These are phyloP conservation scores for Rhexocercosporidium sp. DNA, from an alignment of 2,329 filamentous ascomycete species.

Conservation along the genomic window DNA sequence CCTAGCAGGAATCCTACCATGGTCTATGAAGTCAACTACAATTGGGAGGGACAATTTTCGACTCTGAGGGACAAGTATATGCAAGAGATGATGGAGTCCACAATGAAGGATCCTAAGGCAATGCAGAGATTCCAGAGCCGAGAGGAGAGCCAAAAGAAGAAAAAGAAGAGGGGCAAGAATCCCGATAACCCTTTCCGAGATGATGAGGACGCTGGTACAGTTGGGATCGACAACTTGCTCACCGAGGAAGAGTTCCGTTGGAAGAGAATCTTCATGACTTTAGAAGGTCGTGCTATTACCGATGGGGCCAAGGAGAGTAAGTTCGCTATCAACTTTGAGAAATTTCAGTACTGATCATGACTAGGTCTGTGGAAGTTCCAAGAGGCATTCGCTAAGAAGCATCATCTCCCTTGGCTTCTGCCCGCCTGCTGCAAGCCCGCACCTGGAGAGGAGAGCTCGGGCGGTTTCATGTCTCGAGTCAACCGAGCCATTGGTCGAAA, in stretches of 20 bases:
- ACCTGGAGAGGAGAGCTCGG: background rate
- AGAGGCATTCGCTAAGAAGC: background rate
- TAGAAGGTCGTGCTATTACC: conserved; percentile 54
- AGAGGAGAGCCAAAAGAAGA: conserved; percentile 1
- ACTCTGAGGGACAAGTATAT: background rate
- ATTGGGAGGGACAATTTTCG: conserved; percentile 5
- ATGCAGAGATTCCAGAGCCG: conserved; percentile 8
- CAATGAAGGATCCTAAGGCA: background rate
- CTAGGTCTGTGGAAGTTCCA: background rate
- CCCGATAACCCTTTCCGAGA: background rate
- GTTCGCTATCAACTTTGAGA: background rate
- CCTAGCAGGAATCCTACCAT: background rate
- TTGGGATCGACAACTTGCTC: background rate
- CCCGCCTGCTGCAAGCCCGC: background rate
- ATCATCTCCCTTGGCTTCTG: background rate
- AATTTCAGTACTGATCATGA: background rate
- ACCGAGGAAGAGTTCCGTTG: conserved; percentile 50
- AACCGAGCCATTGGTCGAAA: background rate
- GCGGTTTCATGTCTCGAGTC: conserved; percentile 3
- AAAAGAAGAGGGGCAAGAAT: background rate
- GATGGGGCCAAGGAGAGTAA: conserved; percentile 52
- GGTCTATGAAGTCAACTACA: background rate
- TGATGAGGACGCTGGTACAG: background rate
- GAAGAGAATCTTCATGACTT: conserved; percentile 52
- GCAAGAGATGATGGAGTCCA: conserved; percentile 32